Conservation (phyloP, 306 rosid species). For the Quercus agrifolia region DNA sequence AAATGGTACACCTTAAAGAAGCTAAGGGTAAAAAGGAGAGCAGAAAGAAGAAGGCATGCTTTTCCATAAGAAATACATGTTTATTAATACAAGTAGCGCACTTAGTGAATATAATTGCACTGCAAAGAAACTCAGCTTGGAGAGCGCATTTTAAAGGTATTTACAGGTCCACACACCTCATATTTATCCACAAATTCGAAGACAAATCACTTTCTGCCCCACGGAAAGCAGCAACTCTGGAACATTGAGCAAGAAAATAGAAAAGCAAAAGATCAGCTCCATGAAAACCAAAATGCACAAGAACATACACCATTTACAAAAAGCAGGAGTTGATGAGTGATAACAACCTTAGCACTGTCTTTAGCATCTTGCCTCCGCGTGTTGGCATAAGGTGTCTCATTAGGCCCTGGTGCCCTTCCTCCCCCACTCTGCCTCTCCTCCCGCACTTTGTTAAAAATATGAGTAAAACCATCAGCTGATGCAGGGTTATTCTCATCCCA, state of each 20-base stretch:
- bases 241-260: constrained; percentile 24
- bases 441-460: constrained; percentile 73
- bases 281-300: background rate
- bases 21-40: background rate
- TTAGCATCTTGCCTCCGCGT: constrained; percentile 20
- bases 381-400: constrained; percentile 28
- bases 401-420: constrained; percentile 44
- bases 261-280: constrained; percentile 18
- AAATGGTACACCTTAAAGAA: background rate
- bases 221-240: constrained; percentile 76
- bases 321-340: background rate
- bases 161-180: constrained; percentile 52
- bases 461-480: constrained; percentile 83
- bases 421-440: constrained; percentile 61
- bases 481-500: constrained; percentile 86
- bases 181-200: constrained; percentile 25
- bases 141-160: constrained; percentile 32
- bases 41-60: background rate
- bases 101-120: constrained; percentile 20
- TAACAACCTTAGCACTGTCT: constrained; percentile 48
- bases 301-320: background rate
- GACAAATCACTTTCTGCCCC: constrained; percentile 44
- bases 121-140: constrained; percentile 12
- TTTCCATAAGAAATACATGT: constrained; percentile 11
- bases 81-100: constrained; percentile 29